Conservation (phyloP, 805 yeast species). For the Ogataea haglerorum region DNA sequence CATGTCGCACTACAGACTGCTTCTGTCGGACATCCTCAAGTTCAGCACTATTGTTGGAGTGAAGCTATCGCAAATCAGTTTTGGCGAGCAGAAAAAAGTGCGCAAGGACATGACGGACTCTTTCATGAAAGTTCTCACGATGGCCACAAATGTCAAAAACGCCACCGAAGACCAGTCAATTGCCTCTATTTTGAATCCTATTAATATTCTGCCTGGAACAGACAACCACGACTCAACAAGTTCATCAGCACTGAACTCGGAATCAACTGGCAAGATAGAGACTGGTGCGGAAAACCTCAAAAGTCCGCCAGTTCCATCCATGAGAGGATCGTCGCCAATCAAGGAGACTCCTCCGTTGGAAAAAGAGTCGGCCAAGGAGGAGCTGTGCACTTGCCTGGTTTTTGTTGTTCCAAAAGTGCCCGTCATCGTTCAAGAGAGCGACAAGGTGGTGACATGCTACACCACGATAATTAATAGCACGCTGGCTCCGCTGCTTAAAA, state of each 20-base stretch:
- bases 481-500: conserved; percentile 50
- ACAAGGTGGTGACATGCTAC: conserved; percentile 50
- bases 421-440: conserved; percentile 52
- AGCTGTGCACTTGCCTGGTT: conserved; percentile 40
- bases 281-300: not conserved
- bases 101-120: conserved; percentile 46
- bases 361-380: conserved; percentile 37
- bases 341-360: conserved; percentile 12
- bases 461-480: conserved; percentile 52
- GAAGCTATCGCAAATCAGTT: conserved; percentile 56
- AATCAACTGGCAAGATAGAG: not conserved
- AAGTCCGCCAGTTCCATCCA: conserved; percentile 3
- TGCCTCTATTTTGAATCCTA: conserved; percentile 21
- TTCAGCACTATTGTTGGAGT: conserved; percentile 49
- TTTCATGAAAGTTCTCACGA: conserved; percentile 24
- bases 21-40: conserved; percentile 52
- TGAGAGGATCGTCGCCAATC: conserved; percentile 12
- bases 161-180: conserved; percentile 19
- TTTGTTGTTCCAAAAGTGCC: conserved; percentile 40
- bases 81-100: conserved; percentile 58
- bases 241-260: conserved; percentile 1
- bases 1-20: conserved; percentile 41
- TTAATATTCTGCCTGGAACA: conserved; percentile 20
- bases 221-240: conserved; percentile 6
- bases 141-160: conserved; percentile 24